Conservation (phyloP, 352 stramenopile genomes). For the Phytophthora hibernalis region DNA sequence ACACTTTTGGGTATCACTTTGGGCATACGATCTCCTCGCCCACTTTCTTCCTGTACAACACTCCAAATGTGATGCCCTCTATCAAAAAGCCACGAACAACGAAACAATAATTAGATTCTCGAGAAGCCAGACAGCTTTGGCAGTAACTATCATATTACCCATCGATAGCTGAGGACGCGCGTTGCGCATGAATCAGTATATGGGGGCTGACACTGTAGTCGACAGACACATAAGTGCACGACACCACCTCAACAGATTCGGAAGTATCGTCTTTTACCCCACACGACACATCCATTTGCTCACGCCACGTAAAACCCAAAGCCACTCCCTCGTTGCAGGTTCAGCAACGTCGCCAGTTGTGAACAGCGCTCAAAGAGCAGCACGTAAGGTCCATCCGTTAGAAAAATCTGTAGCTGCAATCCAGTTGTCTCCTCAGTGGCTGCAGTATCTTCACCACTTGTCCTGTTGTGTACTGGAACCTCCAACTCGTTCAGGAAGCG, state of each 20-base stretch:
- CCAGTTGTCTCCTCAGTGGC: neutral
- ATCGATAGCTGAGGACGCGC: constrained; percentile 3
- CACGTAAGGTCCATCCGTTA: constrained; percentile 47
- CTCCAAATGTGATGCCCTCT: constrained; percentile 31
- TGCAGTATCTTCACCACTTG: constrained; percentile 2
- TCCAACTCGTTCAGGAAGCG: constrained; percentile 36
- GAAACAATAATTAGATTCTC: constrained; percentile 4
- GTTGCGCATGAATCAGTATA: constrained; percentile 36
- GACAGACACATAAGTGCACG: constrained; percentile 39
- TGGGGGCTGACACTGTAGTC: constrained; percentile 26
- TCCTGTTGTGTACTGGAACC: constrained; percentile 11
- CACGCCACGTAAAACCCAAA: constrained; percentile 36
- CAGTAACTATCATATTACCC: constrained; percentile 15
- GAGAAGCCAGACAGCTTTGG: neutral
- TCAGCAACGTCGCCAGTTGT: constrained; percentile 32
- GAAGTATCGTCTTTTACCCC: constrained; percentile 1
- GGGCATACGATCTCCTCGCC: neutral
- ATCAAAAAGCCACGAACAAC: neutral
- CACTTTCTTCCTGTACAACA: constrained; percentile 18
- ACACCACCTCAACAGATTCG: constrained; percentile 23
- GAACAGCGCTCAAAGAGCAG: constrained; percentile 37
- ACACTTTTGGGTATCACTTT: constrained; percentile 14
- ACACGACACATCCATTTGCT: constrained; percentile 31
- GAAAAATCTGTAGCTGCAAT: constrained; percentile 32
- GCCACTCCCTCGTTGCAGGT: constrained; percentile 17